Evolutionary conservation across 2,329 filamentous ascomycete genomes (phyloP), one percentile per base, ranked within the genome.

Genomic region (Talaromyces sp.): DNA sequence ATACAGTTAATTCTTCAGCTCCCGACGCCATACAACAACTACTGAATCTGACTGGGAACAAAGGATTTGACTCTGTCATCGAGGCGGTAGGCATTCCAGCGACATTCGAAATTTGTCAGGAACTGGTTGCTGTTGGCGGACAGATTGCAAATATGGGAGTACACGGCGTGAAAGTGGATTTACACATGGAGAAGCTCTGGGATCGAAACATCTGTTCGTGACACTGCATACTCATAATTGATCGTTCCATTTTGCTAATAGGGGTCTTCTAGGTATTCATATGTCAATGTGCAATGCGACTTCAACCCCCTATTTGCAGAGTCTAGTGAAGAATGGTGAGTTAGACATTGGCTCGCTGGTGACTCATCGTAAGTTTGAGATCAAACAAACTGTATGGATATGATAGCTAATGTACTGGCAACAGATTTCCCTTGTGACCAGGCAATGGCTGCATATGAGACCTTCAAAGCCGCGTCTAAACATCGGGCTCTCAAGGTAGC

Each of bases 91-190:
- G 85, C 1, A 76, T 84, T 8, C 83, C 83, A 0, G 77, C 77
- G 0, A 86, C 83, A 0, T 86, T 87, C 70, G 77, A 82, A 17
- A 73, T 86, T 49, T 83, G 81, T 61, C 85, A 88, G 72, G 75
- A 81, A 7, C 70, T 88, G 27, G 79, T 88, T 10, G 84, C 82
- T 0, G 75, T 81, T 0, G 85, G 85, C 1, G 85, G 84, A 3
- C 75, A 78, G 0, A 81, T 88, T 67, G 85, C 85, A 3, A 88
- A 87, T 70, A 79, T 88, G 2, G 85, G 85, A 8, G 85, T 88
- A 6, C 84, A 87, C 69, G 85, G 85, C 0, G 79, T 75, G n/a
- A 81, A 80, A 56, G 85, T 81, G 0, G 76, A 82, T 63, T 73
- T 87, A 47, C 79, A 84, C 45, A 76, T 88, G 15, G 81, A 87